These are phyloP conservation scores for Exophiala sp. DNA, from an alignment of 2,329 filamentous ascomycete genomes.

Conservation along the genomic window DNA sequence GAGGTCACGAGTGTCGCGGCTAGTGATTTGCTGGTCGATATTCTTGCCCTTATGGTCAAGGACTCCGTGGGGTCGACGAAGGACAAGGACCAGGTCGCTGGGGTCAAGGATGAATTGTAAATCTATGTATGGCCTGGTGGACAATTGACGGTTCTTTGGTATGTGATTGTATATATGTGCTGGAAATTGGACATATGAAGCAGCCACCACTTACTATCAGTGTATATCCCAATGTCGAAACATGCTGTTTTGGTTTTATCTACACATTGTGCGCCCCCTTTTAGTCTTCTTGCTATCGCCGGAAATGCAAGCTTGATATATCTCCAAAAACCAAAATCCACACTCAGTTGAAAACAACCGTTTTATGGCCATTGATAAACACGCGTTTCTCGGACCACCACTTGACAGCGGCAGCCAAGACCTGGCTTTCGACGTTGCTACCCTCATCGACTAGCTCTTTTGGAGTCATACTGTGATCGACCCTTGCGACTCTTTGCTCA, in stretches of 20 bases:
- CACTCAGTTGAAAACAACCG: slow-evolving; percentile 62
- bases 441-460: slow-evolving; percentile 74
- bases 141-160: no score
- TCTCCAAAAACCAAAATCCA: no score
- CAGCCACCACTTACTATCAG: no score
- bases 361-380: slow-evolving; percentile 73
- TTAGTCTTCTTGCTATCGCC: no score
- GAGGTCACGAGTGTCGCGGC: slow-evolving; percentile 32
- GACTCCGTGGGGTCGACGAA: slow-evolving; percentile 11
- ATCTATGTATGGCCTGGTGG: no score
- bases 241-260: no score
- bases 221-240: no score
- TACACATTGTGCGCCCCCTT: no score
- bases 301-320: no score
- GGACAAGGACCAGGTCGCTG: background rate
- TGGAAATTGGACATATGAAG: no score
- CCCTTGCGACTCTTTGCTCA: slow-evolving; percentile 71
- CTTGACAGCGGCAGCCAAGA: slow-evolving; percentile 73
- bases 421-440: slow-evolving; percentile 77
- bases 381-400: slow-evolving; percentile 75
- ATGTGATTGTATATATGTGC: no score
- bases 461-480: slow-evolving; percentile 69
- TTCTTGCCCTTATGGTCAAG: slow-evolving; percentile 31
- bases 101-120: slow-evolving; percentile 17
- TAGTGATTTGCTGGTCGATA: slow-evolving; percentile 32